Percentiles rank a stretch among this genome's conserved stretches.
These are phyloP conservation scores for Pestalotiopsis sp. DNA, from an alignment of 2,329 filamentous ascomycete species.

Conservation along the genomic window DNA sequence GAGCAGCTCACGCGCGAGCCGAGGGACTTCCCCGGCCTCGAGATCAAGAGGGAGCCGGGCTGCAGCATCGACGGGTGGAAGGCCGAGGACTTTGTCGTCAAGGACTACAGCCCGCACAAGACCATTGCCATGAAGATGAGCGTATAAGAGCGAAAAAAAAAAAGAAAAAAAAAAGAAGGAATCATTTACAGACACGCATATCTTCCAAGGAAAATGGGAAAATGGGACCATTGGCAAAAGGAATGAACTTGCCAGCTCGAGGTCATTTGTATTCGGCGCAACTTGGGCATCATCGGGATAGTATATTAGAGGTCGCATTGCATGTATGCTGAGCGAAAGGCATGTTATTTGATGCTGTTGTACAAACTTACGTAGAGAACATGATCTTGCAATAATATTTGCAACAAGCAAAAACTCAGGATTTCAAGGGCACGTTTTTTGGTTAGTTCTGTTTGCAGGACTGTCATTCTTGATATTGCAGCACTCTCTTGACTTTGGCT, in stretches of 20 bases:
- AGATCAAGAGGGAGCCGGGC: slow-evolving; percentile 68
- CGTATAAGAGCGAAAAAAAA: slow-evolving; percentile 57
- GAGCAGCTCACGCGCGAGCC: slow-evolving; percentile 82
- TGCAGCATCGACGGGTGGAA: slow-evolving; percentile 90
- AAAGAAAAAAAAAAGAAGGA: too few relatives aligned
- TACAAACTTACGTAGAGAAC: not conserved
- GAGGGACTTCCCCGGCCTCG: slow-evolving; percentile 76
- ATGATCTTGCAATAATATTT: not conserved
- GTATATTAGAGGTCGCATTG: not conserved
- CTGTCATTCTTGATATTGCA: too few relatives aligned
- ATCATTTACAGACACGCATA: not conserved
- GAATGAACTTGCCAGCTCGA: not conserved
- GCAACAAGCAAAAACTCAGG: not conserved
- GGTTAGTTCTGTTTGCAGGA: too few relatives aligned
- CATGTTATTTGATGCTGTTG: not conserved
- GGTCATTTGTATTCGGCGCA: not conserved
- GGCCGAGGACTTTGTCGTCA: slow-evolving; percentile 82
- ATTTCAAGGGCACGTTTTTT: too few relatives aligned
- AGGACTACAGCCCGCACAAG: slow-evolving; percentile 90
- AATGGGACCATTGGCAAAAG: not conserved
- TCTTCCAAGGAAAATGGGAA: not conserved
- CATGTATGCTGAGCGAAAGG: not conserved
- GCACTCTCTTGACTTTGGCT: too few relatives aligned
- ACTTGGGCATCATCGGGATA: not conserved
- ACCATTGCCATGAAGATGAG: slow-evolving; percentile 99